A percentile compares a stretch with the other conserved stretches of the same genome.
Evolutionary conservation across 2,329 filamentous ascomycete species (phyloP).

Genomic region (Biscogniauxia marginata): DNA sequence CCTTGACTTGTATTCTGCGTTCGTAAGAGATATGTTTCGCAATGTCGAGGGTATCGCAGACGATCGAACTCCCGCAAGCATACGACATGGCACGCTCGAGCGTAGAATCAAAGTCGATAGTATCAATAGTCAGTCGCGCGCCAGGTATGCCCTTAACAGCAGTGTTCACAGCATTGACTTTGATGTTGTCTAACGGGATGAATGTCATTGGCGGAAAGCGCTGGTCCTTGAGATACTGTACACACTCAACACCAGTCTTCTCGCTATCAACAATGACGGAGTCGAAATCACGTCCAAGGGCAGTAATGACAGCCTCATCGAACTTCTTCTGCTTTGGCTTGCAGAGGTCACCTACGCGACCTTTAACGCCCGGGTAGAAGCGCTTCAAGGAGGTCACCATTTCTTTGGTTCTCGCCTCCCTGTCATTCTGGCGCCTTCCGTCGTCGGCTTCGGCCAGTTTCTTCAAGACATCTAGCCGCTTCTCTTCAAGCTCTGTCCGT

Average conservation of each 20-base stretch:
- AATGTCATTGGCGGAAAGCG: conserved; percentile 86
- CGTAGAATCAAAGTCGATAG: conserved; percentile 86
- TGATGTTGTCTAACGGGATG: conserved; percentile 95
- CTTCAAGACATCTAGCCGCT: conserved; percentile 75
- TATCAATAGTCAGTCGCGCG: conserved; percentile 88
- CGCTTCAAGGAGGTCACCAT: conserved; percentile 83
- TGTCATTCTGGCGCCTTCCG: conserved; percentile 80
- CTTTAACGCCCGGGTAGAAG: conserved; percentile 87
- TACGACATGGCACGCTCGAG: conserved; percentile 92
- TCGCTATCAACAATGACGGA: conserved; percentile 93
- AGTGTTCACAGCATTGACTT: conserved; percentile 86
- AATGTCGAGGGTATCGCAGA: conserved; percentile 83
- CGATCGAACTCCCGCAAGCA: conserved; percentile 90
- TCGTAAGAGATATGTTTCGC: conserved; percentile 90
- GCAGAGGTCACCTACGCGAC: conserved; percentile 86
- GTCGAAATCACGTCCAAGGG: conserved; percentile 90
- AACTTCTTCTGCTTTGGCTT: conserved; percentile 97
- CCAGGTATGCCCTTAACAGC: conserved; percentile 86
- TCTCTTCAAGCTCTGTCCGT: conserved; percentile 87
- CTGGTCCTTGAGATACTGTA: conserved; percentile 90
- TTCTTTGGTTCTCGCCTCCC: conserved; percentile 76
- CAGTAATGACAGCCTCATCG: conserved; percentile 87
- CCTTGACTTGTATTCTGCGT: conserved; percentile 82
- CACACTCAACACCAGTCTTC: conserved; percentile 90
- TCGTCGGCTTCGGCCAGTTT: conserved; percentile 85